A percentile compares a stretch with the other conserved stretches of the same genome.
These are phyloP conservation scores for Fibroporia radiculosa DNA, from an alignment of 768 basidiomycete species.

Conservation along the genomic window DNA sequence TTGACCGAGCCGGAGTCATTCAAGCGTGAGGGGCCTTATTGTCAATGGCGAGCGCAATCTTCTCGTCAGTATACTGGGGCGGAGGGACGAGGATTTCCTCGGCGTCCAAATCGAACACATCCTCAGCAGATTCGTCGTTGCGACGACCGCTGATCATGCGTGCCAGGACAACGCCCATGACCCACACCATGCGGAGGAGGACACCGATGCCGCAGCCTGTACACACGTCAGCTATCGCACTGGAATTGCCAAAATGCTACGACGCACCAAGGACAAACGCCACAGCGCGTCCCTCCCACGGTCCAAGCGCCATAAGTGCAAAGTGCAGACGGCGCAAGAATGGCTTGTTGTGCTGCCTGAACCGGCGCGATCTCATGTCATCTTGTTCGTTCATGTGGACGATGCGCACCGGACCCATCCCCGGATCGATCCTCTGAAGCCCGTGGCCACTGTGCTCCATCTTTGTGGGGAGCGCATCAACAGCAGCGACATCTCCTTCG, in stretches of 20 bases:
- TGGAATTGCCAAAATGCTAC: background rate
- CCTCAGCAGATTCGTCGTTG: constrained; percentile 31
- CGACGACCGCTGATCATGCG: constrained; percentile 42
- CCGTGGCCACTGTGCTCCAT: background rate
- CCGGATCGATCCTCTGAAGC: background rate
- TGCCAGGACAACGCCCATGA: constrained; percentile 52
- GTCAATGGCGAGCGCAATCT: background rate
- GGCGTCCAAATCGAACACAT: constrained; percentile 38
- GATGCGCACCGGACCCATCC: constrained; percentile 2
- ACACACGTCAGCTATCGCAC: background rate
- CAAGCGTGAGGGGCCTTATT: background rate
- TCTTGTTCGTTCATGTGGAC: constrained; percentile 2
- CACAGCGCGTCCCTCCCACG: constrained; percentile 78
- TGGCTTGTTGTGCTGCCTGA: constrained; percentile 18
- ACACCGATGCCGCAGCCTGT: constrained; percentile 82
- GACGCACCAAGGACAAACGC: constrained; percentile 74
- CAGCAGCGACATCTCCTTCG: constrained; percentile 10
- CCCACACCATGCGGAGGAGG: constrained; percentile 74
- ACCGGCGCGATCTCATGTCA: background rate
- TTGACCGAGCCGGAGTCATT: no score
- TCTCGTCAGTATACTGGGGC: constrained; percentile 39
- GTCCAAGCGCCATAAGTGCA: constrained; percentile 63
- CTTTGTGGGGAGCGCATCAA: background rate
- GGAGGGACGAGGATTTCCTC: constrained; percentile 44
- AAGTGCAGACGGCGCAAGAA: constrained; percentile 57